These are phyloP conservation scores for Amanita inopinata DNA, from an alignment of 768 basidiomycete species.

Conservation along the genomic window DNA sequence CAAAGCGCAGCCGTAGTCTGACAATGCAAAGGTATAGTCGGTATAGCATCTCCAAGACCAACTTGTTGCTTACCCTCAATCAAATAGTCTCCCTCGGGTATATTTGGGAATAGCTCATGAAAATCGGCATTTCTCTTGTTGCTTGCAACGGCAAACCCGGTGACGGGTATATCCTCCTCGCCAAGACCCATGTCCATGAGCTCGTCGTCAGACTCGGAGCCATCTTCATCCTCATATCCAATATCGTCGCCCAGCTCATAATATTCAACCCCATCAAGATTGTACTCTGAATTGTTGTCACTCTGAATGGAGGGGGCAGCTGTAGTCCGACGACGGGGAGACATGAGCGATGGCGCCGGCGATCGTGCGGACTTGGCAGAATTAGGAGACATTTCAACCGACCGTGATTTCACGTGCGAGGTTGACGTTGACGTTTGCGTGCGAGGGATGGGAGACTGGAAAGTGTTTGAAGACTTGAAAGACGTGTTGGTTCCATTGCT, in stretches of 20 bases:
- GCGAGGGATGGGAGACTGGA: constrained; percentile 8
- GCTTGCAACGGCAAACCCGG: constrained; percentile 95
- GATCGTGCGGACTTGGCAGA: constrained; percentile 13
- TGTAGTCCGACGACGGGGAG: constrained; percentile 8
- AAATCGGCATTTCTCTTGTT: constrained; percentile 93
- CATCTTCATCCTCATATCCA: constrained; percentile 25
- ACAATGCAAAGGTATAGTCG: constrained; percentile 3
- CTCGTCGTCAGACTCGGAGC: constrained; percentile 20
- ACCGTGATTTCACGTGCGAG: constrained; percentile 11
- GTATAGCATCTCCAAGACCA: background rate
- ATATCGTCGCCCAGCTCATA: constrained; percentile 28
- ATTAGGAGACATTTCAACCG: constrained; percentile 10
- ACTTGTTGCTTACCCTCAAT: constrained; percentile 73
- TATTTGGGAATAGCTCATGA: constrained; percentile 81
- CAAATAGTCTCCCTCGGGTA: constrained; percentile 93
- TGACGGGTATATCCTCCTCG: constrained; percentile 80
- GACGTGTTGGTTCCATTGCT: constrained; percentile 10
- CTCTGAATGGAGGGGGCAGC: constrained; percentile 20
- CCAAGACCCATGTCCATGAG: constrained; percentile 34
- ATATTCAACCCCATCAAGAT: constrained; percentile 14
- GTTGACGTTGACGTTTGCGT: background rate
- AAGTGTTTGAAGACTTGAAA: constrained; percentile 8
- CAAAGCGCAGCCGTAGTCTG: constrained; percentile 96
- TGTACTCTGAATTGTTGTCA: constrained; percentile 24
- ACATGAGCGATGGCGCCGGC: constrained; percentile 17